Evolutionary conservation across 495 filamentous ascomycete genomes (phyloP).

Genomic region (Lasiosphaeriaceae sp.): DNA sequence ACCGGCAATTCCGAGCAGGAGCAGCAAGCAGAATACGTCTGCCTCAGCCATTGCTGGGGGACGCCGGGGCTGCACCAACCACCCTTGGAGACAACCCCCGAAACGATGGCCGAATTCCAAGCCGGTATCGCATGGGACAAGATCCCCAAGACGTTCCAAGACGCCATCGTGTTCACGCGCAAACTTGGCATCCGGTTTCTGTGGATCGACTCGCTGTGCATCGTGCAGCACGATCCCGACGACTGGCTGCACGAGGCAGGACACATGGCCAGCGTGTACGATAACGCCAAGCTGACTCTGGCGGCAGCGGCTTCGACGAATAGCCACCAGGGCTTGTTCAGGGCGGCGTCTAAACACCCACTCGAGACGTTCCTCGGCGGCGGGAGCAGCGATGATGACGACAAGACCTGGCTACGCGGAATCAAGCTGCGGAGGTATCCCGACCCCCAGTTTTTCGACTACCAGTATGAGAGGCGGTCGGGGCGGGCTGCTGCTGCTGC

Average conservation of each 20-base stretch:
- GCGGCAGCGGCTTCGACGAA: background rate
- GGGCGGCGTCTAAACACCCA: background rate
- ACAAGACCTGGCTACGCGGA: background rate
- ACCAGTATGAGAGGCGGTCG: background rate
- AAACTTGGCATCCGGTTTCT: background rate
- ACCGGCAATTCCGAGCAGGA: background rate
- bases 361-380: background rate
- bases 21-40: background rate
- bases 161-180: constrained; percentile 1
- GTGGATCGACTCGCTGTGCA: constrained; percentile 8
- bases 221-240: background rate
- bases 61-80: background rate
- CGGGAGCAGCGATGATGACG: background rate
- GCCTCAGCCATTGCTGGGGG: constrained; percentile 7
- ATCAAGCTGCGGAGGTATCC: background rate
- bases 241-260: constrained; percentile 2
- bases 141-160: constrained; percentile 3
- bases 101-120: background rate
- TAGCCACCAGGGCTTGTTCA: background rate
- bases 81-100: background rate
- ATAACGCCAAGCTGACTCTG: background rate
- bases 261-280: constrained; percentile 3
- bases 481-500: background rate
- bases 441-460: background rate
- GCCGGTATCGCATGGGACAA: background rate